Conservation (phyloP, 2,329 filamentous ascomycete genomes). For the Neofusicoccum sp. region DNA sequence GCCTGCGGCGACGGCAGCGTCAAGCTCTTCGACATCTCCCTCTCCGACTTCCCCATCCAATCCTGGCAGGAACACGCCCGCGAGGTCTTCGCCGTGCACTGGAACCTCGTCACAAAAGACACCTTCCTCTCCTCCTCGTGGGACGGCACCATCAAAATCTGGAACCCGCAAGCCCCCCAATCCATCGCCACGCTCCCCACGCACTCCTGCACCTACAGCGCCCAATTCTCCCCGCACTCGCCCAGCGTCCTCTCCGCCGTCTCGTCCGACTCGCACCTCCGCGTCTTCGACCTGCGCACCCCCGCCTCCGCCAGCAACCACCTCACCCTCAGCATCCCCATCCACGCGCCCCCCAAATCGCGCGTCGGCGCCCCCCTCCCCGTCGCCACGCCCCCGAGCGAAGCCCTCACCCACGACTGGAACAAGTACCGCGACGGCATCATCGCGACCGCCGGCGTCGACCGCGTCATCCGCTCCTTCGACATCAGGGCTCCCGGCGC, state of each 20-base stretch:
- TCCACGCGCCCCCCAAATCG: conserved; percentile 68
- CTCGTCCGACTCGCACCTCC: conserved; percentile 83
- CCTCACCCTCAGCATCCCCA: conserved; percentile 78
- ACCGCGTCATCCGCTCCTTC: conserved; percentile 83
- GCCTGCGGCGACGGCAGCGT: conserved; percentile 92
- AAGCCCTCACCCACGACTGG: conserved; percentile 96
- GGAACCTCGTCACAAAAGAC: conserved; percentile 90
- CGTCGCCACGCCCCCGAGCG: conserved; percentile 63
- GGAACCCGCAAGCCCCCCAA: conserved; percentile 76
- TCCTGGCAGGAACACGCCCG: conserved; percentile 92
- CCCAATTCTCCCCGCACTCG: conserved; percentile 87
- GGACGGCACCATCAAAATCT: conserved; percentile 96
- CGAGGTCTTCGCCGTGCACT: conserved; percentile 89
- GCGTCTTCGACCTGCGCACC: conserved; percentile 88
- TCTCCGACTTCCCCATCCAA: conserved; percentile 83
- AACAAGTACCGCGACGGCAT: conserved; percentile 93
- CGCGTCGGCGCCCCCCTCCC: conserved; percentile 46
- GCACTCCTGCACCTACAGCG: conserved; percentile 91
- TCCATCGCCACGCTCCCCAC: conserved; percentile 86
- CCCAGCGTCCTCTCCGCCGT: conserved; percentile 85
- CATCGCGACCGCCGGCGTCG: conserved; percentile 86
- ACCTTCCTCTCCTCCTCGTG: conserved; percentile 90
- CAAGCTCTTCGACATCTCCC: conserved; percentile 86
- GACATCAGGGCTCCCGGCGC: conserved; percentile 77
- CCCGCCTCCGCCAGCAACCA: conserved; percentile 87